phyloP scores from a whole-genome alignment of 2,329 filamentous ascomycete genomes.

The Aspergillus persii region DNA sequence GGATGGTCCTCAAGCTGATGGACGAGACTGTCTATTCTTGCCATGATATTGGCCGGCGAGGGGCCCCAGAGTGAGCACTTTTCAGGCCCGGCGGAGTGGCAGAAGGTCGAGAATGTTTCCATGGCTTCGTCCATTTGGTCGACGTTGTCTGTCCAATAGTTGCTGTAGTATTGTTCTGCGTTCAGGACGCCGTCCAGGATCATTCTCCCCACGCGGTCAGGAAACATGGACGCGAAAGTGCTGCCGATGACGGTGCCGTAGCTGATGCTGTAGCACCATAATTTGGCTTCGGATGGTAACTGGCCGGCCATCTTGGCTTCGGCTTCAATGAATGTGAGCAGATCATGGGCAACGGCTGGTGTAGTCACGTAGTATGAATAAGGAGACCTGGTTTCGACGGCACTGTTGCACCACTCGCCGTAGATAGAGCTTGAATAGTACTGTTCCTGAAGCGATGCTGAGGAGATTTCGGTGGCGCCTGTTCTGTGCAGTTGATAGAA shows the following conservation, averaged over 20 bases:
- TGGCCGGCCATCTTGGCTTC: background rate
- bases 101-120: constrained; percentile 54
- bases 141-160: constrained; percentile 49
- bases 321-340: background rate
- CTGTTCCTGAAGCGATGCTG: constrained; percentile 29
- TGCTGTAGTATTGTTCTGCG: constrained; percentile 48
- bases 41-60: background rate
- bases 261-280: constrained; percentile 54
- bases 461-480: constrained; percentile 22
- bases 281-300: constrained; percentile 15
- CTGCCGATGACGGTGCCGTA: constrained; percentile 49
- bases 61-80: constrained; percentile 15
- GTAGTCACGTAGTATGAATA: constrained; percentile 18
- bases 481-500: constrained; percentile 24
- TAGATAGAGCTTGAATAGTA: constrained; percentile 23
- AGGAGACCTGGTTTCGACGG: constrained; percentile 11
- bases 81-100: constrained; percentile 48
- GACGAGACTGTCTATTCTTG: background rate
- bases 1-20: background rate
- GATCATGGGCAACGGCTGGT: constrained; percentile 14
- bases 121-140: constrained; percentile 57
- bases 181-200: constrained; percentile 45
- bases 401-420: constrained; percentile 20
- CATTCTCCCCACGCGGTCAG: constrained; percentile 39
- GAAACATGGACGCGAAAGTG: constrained; percentile 47